Percentiles rank a stretch among this genome's conserved stretches.
phyloP scores from a whole-genome alignment of 352 stramenopile species.

The Phytophthora fragariae region DNA sequence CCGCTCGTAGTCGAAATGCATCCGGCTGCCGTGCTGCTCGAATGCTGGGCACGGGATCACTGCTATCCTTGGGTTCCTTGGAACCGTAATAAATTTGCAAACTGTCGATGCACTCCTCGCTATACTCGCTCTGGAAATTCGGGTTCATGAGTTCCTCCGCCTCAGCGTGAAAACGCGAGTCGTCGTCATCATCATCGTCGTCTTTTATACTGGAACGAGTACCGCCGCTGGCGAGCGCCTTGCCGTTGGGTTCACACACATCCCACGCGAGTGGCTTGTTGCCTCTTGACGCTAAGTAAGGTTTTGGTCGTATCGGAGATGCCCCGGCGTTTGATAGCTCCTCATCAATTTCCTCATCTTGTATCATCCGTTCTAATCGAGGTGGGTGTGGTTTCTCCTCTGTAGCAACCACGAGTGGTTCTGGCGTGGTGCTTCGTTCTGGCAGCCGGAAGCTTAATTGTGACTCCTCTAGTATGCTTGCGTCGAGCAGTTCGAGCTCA shows the following conservation, averaged over 20 bases:
- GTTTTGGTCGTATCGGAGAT: slow-evolving; percentile 20
- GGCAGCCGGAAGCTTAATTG: slow-evolving; percentile 60
- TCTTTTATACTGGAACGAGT: slow-evolving; percentile 28
- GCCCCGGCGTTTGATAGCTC: slow-evolving; percentile 5
- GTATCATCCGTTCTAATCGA: not conserved
- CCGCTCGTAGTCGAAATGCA: slow-evolving; percentile 6
- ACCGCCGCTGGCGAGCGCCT: not conserved
- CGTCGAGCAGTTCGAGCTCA: slow-evolving; percentile 61
- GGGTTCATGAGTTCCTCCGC: slow-evolving; percentile 78
- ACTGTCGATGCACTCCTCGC: slow-evolving; percentile 82
- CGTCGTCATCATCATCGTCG: slow-evolving; percentile 42
- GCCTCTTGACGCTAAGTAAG: not conserved
- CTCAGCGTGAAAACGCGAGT: slow-evolving; percentile 58
- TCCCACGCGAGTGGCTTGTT: slow-evolving; percentile 33
- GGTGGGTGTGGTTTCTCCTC: slow-evolving; percentile 35
- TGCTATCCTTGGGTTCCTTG: slow-evolving; percentile 35
- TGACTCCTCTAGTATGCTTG: slow-evolving; percentile 54
- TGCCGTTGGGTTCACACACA: slow-evolving; percentile 9
- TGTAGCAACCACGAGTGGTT: slow-evolving; percentile 46
- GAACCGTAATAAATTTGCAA: slow-evolving; percentile 74
- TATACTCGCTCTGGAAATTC: slow-evolving; percentile 85
- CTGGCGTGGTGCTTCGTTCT: slow-evolving; percentile 65
- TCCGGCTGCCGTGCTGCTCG: slow-evolving; percentile 16
- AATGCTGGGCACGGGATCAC: slow-evolving; percentile 6
- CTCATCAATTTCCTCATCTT: slow-evolving; percentile 23